Conservation (phyloP, 495 filamentous ascomycete species). For the Trichoderma gamsii region DNA sequence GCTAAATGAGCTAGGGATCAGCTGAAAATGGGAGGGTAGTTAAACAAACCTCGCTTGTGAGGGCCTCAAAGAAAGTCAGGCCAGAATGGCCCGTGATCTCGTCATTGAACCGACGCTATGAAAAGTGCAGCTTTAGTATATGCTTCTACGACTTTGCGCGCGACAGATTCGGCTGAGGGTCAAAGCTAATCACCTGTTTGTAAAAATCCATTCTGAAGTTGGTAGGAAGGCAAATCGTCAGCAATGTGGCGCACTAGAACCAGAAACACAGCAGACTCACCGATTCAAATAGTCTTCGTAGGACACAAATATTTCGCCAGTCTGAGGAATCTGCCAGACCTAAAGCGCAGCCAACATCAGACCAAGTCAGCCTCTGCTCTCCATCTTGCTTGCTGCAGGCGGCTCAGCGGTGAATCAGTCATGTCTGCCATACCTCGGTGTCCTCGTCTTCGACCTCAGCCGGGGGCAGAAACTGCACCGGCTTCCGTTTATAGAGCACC, state of each 20-base stretch:
- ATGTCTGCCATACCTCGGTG: conserved; percentile 55
- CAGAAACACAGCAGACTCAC: conserved; percentile 37
- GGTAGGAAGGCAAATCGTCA: conserved; percentile 23
- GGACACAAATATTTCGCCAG: conserved; percentile 79
- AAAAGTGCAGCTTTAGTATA: conserved; percentile 22
- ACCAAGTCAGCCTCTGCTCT: conserved; percentile 7
- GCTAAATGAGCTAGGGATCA: conserved; percentile 1
- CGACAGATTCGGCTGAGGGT: not conserved
- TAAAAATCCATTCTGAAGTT: conserved; percentile 78
- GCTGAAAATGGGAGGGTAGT: conserved; percentile 8
- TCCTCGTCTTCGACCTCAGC: conserved; percentile 73
- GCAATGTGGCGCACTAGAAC: not conserved
- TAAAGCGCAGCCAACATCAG: conserved; percentile 29
- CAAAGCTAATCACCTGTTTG: conserved; percentile 58
- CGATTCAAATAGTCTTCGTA: conserved; percentile 84
- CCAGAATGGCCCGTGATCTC: conserved; percentile 91
- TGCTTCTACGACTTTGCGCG: not conserved
- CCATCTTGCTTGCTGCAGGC: conserved; percentile 16
- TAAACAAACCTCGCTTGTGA: conserved; percentile 79
- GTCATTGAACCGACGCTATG: conserved; percentile 81
- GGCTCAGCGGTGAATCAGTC: conserved; percentile 16
- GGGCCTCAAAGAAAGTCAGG: conserved; percentile 87
- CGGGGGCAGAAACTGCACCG: conserved; percentile 72
- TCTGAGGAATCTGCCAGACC: conserved; percentile 89
- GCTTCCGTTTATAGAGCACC: conserved; percentile 96